Evolutionary conservation across 345 rosid genomes (phyloP).

Genomic region (Tarenaya hassleriana): DNA sequence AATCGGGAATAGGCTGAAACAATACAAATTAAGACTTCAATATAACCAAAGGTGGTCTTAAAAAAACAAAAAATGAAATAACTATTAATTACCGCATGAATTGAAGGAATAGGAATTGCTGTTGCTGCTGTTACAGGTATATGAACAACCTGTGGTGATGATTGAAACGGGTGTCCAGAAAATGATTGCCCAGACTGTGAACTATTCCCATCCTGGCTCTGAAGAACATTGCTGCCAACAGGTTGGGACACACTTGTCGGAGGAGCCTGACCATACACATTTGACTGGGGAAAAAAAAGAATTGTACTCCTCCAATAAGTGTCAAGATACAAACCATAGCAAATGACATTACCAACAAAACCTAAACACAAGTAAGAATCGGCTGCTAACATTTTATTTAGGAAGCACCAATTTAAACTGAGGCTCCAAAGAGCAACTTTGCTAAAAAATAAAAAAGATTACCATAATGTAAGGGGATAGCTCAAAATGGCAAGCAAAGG

Average conservation of each 20-base stretch:
- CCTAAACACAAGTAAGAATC: conserved; percentile 2
- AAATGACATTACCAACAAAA: conserved; percentile 1
- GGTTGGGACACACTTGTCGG: conserved; percentile 46
- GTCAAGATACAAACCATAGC: background rate
- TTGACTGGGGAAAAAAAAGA: conserved; percentile 33
- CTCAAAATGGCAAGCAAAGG: conserved; percentile 4
- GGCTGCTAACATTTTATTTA: background rate
- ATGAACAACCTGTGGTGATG: conserved; percentile 54
- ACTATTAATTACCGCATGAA: conserved; percentile 40
- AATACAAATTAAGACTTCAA: conserved; percentile 4
- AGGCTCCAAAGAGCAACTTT: background rate
- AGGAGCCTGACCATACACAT: conserved; percentile 38
- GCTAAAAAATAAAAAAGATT: background rate
- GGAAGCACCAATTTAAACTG: background rate
- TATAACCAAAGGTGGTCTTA: conserved; percentile 6
- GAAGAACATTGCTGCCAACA: conserved; percentile 35
- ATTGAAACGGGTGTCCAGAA: conserved; percentile 47
- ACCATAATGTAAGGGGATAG: background rate
- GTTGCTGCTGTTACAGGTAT: conserved; percentile 49
- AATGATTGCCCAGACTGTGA: conserved; percentile 44
- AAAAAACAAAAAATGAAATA: background rate
- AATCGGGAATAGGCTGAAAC: conserved; percentile 83
- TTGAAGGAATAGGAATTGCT: conserved; percentile 57
- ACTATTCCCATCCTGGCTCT: conserved; percentile 45
- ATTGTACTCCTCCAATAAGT: conserved; percentile 6